Percentiles rank a stretch among this genome's conserved stretches.
Evolutionary conservation across 2,329 filamentous ascomycete genomes (phyloP).

Genomic region (Beauveria pseudobassiana): DNA sequence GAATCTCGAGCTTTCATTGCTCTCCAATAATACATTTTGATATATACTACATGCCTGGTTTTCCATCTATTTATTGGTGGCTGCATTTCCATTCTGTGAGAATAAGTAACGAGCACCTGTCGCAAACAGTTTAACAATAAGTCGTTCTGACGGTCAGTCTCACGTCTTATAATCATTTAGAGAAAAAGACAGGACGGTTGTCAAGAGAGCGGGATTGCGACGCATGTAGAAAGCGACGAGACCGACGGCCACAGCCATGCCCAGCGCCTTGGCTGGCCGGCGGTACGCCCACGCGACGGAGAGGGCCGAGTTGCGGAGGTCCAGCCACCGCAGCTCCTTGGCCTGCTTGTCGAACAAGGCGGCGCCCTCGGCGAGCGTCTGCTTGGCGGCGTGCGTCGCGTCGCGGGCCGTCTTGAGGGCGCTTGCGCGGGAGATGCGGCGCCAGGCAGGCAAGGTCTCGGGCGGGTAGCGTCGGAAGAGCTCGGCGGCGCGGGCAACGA

Average conservation of each 20-base stretch:
- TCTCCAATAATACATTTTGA: not conserved
- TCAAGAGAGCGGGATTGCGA: conserved; percentile 31
- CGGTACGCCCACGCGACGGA: conserved; percentile 55
- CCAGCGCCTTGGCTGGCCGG: conserved; percentile 53
- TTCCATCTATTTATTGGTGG: not conserved
- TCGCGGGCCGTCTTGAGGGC: conserved; percentile 76
- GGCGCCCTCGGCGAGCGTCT: conserved; percentile 60
- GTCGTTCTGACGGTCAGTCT: no score
- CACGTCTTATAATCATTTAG: conserved; percentile 5
- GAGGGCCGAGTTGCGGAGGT: conserved; percentile 32
- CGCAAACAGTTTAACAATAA: not conserved
- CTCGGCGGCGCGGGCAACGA: conserved; percentile 58
- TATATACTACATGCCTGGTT: not conserved
- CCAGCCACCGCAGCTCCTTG: conserved; percentile 59
- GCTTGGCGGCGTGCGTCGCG: conserved; percentile 37
- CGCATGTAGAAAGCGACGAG: conserved; percentile 61
- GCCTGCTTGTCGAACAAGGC: conserved; percentile 64
- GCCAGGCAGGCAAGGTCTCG: conserved; percentile 64
- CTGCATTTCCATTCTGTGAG: not conserved
- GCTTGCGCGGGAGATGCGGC: conserved; percentile 63
- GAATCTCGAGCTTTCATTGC: not conserved
- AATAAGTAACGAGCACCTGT: not conserved
- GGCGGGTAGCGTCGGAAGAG: conserved; percentile 66
- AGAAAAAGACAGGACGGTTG: conserved; percentile 22
- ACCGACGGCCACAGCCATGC: conserved; percentile 59